Percentiles rank a stretch among this genome's conserved stretches.
These are phyloP conservation scores for Solanum sitiens DNA, from an alignment of 257 asterid genomes.

Conservation along the genomic window DNA sequence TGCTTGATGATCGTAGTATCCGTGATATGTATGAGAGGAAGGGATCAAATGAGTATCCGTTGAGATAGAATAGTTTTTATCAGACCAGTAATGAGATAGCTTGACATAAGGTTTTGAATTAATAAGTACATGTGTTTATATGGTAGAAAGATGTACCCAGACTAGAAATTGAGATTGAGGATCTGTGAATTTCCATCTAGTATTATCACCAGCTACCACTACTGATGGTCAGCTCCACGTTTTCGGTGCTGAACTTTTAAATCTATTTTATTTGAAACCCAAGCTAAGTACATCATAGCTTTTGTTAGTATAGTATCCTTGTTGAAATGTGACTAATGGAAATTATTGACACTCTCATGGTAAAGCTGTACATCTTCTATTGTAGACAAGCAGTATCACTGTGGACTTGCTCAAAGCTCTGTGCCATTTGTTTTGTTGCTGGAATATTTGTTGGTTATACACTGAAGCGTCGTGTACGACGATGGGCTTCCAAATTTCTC, in stretches of 20 bases:
- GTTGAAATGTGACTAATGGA: background rate
- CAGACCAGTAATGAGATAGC: background rate
- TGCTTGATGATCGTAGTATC: background rate
- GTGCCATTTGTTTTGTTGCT: slow-evolving; percentile 67
- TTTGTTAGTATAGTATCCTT: background rate
- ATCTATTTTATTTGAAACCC: background rate
- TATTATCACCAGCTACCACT: background rate
- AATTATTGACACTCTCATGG: background rate
- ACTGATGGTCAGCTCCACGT: background rate
- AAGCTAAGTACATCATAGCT: background rate
- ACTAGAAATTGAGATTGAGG: background rate
- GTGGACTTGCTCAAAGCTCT: slow-evolving; percentile 75
- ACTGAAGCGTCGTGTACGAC: slow-evolving; percentile 60
- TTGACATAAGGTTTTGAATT: background rate
- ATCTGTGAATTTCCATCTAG: background rate
- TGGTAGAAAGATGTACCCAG: background rate
- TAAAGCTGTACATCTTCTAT: slow-evolving; percentile 1
- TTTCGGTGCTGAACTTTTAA: background rate
- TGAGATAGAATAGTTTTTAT: background rate
- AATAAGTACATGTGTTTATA: background rate
- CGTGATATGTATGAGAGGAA: background rate
- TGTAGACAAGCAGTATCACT: slow-evolving; percentile 54
- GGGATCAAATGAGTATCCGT: background rate
- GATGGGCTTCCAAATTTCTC: slow-evolving; percentile 66
- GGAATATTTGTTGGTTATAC: slow-evolving; percentile 74